phyloP scores from a whole-genome alignment of 1,139 yeast species.

The Candida sp. region DNA sequence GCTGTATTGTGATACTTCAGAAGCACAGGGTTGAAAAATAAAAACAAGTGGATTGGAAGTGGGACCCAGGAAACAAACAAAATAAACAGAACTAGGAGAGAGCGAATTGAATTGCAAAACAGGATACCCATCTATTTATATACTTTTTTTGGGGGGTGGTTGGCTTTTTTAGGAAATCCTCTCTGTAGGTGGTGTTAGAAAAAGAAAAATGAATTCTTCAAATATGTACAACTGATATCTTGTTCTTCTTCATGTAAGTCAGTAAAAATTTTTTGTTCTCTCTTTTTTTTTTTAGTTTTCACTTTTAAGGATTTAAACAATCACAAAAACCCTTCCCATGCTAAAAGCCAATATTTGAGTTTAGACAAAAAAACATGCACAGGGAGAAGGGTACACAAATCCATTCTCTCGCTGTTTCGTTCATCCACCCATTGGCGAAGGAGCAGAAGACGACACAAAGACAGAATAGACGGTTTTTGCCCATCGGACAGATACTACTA shows the following conservation, averaged over 20 bases:
- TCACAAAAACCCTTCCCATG: neutral
- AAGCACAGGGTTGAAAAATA: neutral
- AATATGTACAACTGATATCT: constrained; percentile 1
- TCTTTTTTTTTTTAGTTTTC: neutral
- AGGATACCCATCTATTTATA: constrained; percentile 1
- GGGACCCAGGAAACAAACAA: no score
- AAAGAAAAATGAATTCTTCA: neutral
- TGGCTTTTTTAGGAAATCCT: neutral
- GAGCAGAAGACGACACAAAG: neutral
- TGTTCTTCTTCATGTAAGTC: neutral
- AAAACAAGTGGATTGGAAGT: neutral
- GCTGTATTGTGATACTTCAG: neutral
- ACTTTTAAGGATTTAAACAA: neutral
- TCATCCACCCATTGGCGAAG: no score
- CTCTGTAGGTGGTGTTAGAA: neutral
- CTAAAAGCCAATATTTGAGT: neutral
- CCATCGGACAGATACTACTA: neutral
- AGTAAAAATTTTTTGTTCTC: neutral
- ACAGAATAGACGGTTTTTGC: neutral
- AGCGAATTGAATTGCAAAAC: neutral
- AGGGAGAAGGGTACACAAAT: no score
- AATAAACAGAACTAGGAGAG: no score
- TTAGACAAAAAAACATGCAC: no score
- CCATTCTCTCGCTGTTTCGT: no score
- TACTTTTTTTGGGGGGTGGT: neutral